These are phyloP conservation scores for Asterochloris erici DNA, from an alignment of 139 green algal species.

Conservation along the genomic window DNA sequence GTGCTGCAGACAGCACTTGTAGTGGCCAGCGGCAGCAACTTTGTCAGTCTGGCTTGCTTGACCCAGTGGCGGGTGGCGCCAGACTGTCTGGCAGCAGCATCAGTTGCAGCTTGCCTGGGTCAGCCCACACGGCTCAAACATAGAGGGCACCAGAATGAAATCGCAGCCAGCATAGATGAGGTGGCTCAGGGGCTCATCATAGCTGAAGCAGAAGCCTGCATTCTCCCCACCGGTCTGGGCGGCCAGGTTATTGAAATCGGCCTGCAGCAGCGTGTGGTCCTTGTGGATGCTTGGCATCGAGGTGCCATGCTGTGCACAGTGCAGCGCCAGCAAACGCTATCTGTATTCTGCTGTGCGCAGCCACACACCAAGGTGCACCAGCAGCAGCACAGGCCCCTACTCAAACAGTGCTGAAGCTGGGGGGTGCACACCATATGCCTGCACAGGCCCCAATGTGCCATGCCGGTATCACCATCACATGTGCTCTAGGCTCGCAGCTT, in stretches of 20 bases:
- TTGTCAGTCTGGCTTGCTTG: no score
- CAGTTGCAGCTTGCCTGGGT: constrained; percentile 54
- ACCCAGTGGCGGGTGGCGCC: no score
- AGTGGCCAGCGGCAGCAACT: no score
- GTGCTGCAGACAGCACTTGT: no score
- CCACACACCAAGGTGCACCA: no score
- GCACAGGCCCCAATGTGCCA: no score
- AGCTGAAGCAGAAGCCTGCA: constrained; percentile 66
- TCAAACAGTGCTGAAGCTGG: no score
- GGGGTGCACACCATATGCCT: no score
- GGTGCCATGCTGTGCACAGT: not conserved
- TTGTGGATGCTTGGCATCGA: not conserved
- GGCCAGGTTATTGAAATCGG: constrained; percentile 41
- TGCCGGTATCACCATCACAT: not conserved
- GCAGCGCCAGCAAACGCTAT: no score
- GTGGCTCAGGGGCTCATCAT: constrained; percentile 79
- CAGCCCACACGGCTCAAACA: constrained; percentile 92
- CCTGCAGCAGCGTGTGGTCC: constrained; percentile 26
- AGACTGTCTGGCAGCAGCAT: not conserved
- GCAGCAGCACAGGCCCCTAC: no score
- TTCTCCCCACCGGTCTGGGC: constrained; percentile 41
- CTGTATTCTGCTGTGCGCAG: no score
- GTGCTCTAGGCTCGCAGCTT: not conserved
- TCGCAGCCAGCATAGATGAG: constrained; percentile 84
- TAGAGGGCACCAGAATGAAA: constrained; percentile 94